Base-by-base conservation (phyloP, 257 asterid species). In the Vinca minor region DNA sequence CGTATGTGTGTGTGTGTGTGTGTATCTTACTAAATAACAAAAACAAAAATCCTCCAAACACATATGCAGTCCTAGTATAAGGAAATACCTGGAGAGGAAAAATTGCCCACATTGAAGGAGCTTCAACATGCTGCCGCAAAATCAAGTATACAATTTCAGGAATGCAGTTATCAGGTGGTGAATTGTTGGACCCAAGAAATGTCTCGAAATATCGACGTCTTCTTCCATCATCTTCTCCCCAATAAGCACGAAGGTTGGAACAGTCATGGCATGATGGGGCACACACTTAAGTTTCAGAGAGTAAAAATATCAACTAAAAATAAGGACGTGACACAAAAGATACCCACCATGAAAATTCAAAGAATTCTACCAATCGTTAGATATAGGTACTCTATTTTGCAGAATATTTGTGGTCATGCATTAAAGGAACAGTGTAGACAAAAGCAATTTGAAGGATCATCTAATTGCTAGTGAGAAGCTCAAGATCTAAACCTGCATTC, bases 191-290 rank as follows among this genome's bases (percentile, higher is more conserved):
- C n/a, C 96, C 96, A 71, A 89, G 77, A 64, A 89, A 83, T 2
- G 79, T 65, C 73, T 80, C 73, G 80, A 84, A 85, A 67, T 54
- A 92, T 47, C 82, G 76, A 29, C 70, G 72, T 59, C 97, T 83
- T 62, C 95, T 80, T 52, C 83, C 97, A 62, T 82, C 97, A 52
- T 92, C 97, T 80, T 92, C 98, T 82, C 89, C 97, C 98, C 98
- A 92, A 97, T 97, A 92, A 41, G 96, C 98, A 48, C 97, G 95
- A 20, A 93, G 84, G 41, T 97, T 87, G 55, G 97, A 89, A 58
- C 98, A 89, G 77, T 92, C 98, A 32, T 92, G 97, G 69, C 98
- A 92, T 10, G 98, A 92, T 44, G 97, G 98, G 70, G 98, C 98
- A 73, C 87, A 81, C n/a, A 92, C 97, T 97, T 91, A 56, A 69